Base-by-base conservation (phyloP, 805 yeast genomes). In the Teunomyces lycoperdinae region DNA sequence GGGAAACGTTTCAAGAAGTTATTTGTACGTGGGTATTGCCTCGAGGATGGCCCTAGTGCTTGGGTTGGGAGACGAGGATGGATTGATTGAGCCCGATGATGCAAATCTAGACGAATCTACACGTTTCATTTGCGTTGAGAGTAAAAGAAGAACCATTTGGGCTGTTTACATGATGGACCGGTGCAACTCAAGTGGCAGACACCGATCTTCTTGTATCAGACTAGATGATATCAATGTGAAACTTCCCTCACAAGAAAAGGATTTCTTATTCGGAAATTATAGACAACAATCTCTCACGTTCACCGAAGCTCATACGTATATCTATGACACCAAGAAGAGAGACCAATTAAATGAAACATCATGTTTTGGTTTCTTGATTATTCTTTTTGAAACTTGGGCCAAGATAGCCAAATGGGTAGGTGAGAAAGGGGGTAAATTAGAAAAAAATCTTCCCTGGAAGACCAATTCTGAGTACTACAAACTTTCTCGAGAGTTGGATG, bases 141-240 rank as follows among this genome's bases (percentile, higher is more conserved):
- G 63, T 27, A 62, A 67, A 50, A 42, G 73, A 30, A 50, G 76
- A 39, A 69, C 76, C 3, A 54, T 71, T 3, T 71, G 76, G 76
- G 52, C 68, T 3, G 72, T 69, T 9, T 70, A 64, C 45, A 68
- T 71, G 73, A 68, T 71, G 74, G 76, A 71, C 50, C 47, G 73
- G 32, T 68, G 74, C 47, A 69, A 63, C 32, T 62, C 71, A 7
- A 63, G 71, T 50, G 73, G 73, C 3, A 50, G 69, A 43, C 57
- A 62, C 29, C 48, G 74, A 28, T 58, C 66, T 8, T 58, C 69
- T 13, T 66, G 70, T 27, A 59, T 70, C 4, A 56, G 58, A 45
- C 54, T 68, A 20, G 67, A 66, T 14, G 71, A 68, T 45, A 66
- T 70, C 14, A 49, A 56, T 6, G 56, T 68, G 7, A 47, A 54